These are phyloP conservation scores for Hymenoscyphus salicellus DNA, from an alignment of 2,329 filamentous ascomycete genomes.

Conservation along the genomic window DNA sequence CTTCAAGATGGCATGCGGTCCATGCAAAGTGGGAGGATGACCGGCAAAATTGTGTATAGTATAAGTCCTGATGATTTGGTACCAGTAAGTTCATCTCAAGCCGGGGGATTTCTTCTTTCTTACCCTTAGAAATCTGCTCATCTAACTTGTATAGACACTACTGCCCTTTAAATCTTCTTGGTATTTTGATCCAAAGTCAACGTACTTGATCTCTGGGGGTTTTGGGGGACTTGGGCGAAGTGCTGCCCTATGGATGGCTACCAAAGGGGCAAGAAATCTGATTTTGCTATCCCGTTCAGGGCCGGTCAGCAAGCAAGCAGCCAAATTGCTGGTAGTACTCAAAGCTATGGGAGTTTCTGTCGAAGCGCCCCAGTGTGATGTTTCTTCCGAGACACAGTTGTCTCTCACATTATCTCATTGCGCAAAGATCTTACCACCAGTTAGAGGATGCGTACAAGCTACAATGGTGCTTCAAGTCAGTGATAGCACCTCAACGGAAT, in stretches of 20 bases:
- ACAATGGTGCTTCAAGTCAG: conserved; percentile 44
- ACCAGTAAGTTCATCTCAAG: neutral
- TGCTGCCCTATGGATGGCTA: conserved; percentile 24
- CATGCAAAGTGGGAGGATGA: neutral
- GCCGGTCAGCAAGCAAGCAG: neutral
- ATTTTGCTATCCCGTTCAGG: conserved; percentile 31
- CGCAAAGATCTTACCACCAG: no score
- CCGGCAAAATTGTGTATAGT: neutral
- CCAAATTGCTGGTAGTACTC: conserved; percentile 11
- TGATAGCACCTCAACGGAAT: no score
- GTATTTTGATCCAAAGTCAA: conserved; percentile 18
- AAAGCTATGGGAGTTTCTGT: conserved; percentile 40
- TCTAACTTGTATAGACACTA: no score
- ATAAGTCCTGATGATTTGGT: neutral
- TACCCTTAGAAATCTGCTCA: no score
- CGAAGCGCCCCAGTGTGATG: conserved; percentile 39
- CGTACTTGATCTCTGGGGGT: conserved; percentile 33
- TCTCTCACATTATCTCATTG: no score
- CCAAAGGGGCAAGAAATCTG: conserved; percentile 29
- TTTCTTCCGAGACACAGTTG: no score
- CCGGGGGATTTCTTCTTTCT: no score
- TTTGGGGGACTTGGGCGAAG: conserved; percentile 33
- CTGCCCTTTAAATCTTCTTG: neutral
- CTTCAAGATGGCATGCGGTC: neutral
- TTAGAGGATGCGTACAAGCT: conserved; percentile 46